Base-by-base conservation (phyloP, 345 rosid genomes). In the Eucalyptus marginata region DNA sequence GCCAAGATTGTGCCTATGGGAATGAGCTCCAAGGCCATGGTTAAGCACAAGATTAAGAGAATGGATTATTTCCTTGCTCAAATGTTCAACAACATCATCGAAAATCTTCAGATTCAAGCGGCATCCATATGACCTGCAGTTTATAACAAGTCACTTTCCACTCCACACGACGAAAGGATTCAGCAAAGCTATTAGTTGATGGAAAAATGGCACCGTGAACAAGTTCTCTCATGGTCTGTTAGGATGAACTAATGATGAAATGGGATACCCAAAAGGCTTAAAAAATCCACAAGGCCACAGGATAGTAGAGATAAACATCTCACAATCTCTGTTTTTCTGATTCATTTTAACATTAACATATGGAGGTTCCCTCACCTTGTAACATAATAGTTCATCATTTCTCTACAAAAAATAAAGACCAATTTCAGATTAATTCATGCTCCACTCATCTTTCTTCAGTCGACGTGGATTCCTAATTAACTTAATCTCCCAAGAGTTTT, bases 1-100 rank as follows among this genome's bases (percentile, higher is more conserved):
- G 95, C 95, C 88, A 95, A 93, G 86, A 93, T 90, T 40, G 97
- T 94, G 80, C 96, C 97, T 33, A 95, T 93, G 25, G 97, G 97
- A 86, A 95, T n/a, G 36, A 95, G 95, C 91, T 94, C 97, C 94
- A 95, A 54, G 2, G 92, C 91, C 96, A 94, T 93, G 87, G 50
- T 86, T 52, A 40, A 76, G 47, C 47, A 76, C 47, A 40, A 36
- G 84, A 40, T 76, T 76, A 76, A 43, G 43, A 76, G 1, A 76
- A 76, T 11, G 8, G 14, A 20, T 76, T 76, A 76, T 36, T 40
- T 40, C 15, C 47, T 76, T 40, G 84, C 84, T 76, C 84, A 40
- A 76, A 76, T 22, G 84, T 76, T 76, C 84, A 76, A 76, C 83
- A 18, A 10, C 84, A 36, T 40, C 47, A 6, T 76, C 8, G 6